These are phyloP conservation scores for Dryas drummondii DNA, from an alignment of 306 rosid genomes.

Conservation along the genomic window DNA sequence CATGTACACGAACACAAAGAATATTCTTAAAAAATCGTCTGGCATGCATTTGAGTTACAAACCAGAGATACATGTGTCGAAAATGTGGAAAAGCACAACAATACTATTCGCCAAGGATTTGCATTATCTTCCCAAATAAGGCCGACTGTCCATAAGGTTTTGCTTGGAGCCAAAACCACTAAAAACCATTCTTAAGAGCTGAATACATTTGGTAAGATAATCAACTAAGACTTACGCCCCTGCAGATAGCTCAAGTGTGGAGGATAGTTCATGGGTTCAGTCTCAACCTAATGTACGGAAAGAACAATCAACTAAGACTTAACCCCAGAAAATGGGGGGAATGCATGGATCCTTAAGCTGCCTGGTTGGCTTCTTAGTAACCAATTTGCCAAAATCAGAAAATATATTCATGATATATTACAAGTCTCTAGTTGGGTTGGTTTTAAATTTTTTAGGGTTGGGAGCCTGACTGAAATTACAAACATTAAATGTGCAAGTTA, in stretches of 20 bases:
- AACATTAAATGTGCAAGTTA: neutral
- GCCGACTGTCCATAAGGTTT: neutral
- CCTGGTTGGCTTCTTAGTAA: neutral
- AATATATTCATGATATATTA: too few relatives aligned
- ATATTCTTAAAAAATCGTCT: neutral
- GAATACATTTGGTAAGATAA: neutral
- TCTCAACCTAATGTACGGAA: neutral
- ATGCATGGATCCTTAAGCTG: neutral
- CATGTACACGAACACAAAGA: neutral
- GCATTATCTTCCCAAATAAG: neutral
- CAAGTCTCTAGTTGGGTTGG: neutral
- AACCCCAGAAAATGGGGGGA: neutral
- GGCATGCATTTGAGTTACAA: neutral
- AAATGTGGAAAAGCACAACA: neutral
- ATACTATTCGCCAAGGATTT: neutral
- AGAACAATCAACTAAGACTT: neutral
- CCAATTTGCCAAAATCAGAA: neutral
- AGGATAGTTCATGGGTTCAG: neutral
- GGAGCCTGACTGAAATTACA: neutral
- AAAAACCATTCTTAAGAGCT: neutral
- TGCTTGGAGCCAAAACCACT: neutral
- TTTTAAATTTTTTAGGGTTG: neutral
- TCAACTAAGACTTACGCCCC: neutral
- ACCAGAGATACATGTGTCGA: neutral
- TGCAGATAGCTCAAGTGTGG: neutral